Conservation (phyloP, 495 filamentous ascomycete genomes). For the Lichina pygmaea region DNA sequence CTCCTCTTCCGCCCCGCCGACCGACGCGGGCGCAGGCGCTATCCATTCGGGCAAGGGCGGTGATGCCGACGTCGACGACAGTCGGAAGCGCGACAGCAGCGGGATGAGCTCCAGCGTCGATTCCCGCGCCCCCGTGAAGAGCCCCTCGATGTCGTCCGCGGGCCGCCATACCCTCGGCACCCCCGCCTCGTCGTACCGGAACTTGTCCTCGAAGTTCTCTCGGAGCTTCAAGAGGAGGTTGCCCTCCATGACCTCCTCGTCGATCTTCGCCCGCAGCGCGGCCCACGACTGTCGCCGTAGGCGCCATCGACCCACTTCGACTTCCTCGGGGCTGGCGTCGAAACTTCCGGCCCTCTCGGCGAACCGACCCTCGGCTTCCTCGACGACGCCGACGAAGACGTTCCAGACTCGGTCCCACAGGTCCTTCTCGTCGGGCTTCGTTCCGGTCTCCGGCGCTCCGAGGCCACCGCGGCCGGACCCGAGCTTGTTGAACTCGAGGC, state of each 20-base stretch:
- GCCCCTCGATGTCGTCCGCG: constrained; percentile 84
- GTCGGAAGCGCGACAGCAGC: constrained; percentile 58
- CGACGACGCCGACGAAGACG: constrained; percentile 59
- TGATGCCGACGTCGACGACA: constrained; percentile 37
- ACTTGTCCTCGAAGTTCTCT: constrained; percentile 97
- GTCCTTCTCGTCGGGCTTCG: constrained; percentile 52
- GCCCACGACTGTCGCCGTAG: constrained; percentile 83
- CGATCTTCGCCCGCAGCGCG: constrained; percentile 67
- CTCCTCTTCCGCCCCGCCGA: constrained; percentile 65
- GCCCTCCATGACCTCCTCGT: constrained; percentile 93
- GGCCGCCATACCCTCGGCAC: constrained; percentile 94
- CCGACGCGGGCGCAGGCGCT: constrained; percentile 48
- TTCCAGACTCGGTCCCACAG: constrained; percentile 95
- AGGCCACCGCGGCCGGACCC: constrained; percentile 60
- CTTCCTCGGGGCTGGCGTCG: constrained; percentile 73
- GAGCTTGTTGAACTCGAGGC: constrained; percentile 82
- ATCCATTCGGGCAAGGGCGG: constrained; percentile 65
- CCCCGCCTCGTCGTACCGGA: constrained; percentile 86
- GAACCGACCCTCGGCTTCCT: constrained; percentile 64
- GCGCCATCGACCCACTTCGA: constrained; percentile 80
- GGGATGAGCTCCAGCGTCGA: constrained; percentile 77
- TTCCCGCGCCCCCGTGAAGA: constrained; percentile 76
- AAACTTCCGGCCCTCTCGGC: constrained; percentile 72
- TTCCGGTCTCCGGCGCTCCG: constrained; percentile 51
- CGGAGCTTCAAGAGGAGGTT: constrained; percentile 86